Evolutionary conservation across 2,329 filamentous ascomycete species (phyloP), one percentile per base, ranked within the genome.

Genomic region (Lachnellula subtilissima): DNA sequence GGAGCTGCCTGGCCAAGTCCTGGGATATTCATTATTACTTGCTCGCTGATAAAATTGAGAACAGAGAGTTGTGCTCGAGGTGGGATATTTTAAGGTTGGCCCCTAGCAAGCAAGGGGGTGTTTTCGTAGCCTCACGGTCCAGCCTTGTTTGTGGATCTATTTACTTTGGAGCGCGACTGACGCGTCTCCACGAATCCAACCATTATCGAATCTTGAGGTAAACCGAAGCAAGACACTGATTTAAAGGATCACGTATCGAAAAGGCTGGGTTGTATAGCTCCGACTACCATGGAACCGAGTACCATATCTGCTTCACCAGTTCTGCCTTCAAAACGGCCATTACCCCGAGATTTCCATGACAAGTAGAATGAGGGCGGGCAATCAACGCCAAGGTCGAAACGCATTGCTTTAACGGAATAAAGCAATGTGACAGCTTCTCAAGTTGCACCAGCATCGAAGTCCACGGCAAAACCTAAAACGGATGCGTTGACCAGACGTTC

Each of bases 1-100:
- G 79, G 76, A 58, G 82, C 81, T 53, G 86, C 82, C 69, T 89
- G 83, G 65, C 87, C 87, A 71, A 90, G 74, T 66, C 87, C 87
- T 64, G 87, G 87, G 70, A 90, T 87, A 65, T 86, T 89, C 87
- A 89, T 89, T 19, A 36, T 48, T 25, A 19, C 12, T 45, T 45
- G 17, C 37, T 47, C 22, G 49, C 52, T 48, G 28, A 52, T 5
- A 52, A 32, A 14, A 36, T 50, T 48, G 47, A 32, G 28, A 32
- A 32, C 28, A 32, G 28, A 32, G 28, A 12, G 28, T 32, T 32
- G 28, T 32, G 9, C 9, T 11, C 28, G 9, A 32, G 48, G 36
- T 35, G 22, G 23, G 19, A 28, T 39, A 47, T 43, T 43, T 19
- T 49, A 43, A 40, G 46, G 39, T 45, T 50, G 14, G n/a, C 15